phyloP scores from a whole-genome alignment of 2,329 filamentous ascomycete genomes.

The Leptographium lundbergii region DNA sequence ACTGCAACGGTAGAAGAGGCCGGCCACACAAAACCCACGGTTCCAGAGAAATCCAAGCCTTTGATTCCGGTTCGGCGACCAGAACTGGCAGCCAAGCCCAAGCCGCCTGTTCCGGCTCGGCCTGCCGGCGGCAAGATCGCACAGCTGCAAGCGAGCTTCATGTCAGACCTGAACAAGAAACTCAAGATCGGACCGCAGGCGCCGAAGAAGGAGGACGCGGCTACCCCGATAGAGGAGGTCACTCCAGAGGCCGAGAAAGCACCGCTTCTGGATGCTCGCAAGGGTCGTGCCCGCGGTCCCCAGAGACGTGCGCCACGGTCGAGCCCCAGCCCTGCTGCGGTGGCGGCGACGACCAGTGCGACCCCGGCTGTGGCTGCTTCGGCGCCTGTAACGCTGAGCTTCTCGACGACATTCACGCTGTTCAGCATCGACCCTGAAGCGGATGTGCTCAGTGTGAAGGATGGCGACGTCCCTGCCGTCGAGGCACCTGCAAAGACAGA shows the following conservation, averaged over 20 bases:
- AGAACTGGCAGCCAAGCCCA: slow-evolving; percentile 48
- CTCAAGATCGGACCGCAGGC: slow-evolving; percentile 75
- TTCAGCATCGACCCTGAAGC: slow-evolving; percentile 41
- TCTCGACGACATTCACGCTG: slow-evolving; percentile 33
- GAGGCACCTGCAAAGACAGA: not conserved
- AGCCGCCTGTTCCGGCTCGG: slow-evolving; percentile 69
- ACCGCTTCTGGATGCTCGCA: slow-evolving; percentile 79
- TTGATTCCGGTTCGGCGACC: slow-evolving; percentile 44
- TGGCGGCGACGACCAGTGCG: slow-evolving; percentile 15
- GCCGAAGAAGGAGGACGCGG: slow-evolving; percentile 53
- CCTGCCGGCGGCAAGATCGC: slow-evolving; percentile 80
- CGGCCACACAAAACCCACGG: slow-evolving; percentile 22
- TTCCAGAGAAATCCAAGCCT: slow-evolving; percentile 46
- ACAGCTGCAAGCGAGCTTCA: slow-evolving; percentile 78
- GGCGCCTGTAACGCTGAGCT: slow-evolving; percentile 26
- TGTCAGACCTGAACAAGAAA: slow-evolving; percentile 85
- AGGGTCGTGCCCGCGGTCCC: slow-evolving; percentile 79
- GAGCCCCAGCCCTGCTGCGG: slow-evolving; percentile 16
- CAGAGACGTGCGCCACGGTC: slow-evolving; percentile 35
- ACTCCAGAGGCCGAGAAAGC: slow-evolving; percentile 55
- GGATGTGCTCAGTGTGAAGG: slow-evolving; percentile 26
- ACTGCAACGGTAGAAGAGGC: not conserved
- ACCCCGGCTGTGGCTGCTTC: slow-evolving; percentile 17
- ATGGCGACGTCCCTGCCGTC: not conserved
- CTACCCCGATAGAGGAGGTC: slow-evolving; percentile 36